phyloP scores from a whole-genome alignment of 2,329 filamentous ascomycete genomes.

The Coniochaeta sp. region DNA sequence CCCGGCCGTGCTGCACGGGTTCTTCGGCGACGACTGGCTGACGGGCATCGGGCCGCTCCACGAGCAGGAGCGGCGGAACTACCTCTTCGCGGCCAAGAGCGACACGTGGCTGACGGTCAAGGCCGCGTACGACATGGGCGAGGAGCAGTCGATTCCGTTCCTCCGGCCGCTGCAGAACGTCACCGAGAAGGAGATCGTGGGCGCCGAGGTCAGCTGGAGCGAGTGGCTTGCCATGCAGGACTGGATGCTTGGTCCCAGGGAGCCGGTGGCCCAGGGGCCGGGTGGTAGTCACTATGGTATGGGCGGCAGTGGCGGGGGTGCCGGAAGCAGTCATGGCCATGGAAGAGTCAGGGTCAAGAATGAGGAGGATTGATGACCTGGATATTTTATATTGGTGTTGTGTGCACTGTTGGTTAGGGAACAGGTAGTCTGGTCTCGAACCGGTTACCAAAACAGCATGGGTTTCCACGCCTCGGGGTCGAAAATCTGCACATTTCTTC shows the following conservation, averaged over 20 bases:
- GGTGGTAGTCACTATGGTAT: conserved; percentile 16
- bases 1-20: conserved; percentile 79
- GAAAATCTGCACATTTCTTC: neutral
- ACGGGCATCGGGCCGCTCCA: conserved; percentile 74
- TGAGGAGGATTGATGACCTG: neutral
- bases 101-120: conserved; percentile 86
- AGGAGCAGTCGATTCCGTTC: conserved; percentile 80
- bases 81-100: conserved; percentile 90
- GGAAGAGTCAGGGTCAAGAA: neutral
- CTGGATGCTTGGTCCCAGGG: conserved; percentile 90
- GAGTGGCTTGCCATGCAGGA: conserved; percentile 96
- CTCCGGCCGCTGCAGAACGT: conserved; percentile 73
- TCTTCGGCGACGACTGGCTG: conserved; percentile 92
- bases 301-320: neutral
- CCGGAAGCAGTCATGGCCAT: neutral
- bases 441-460: neutral
- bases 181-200: conserved; percentile 71
- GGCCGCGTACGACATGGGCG: conserved; percentile 79
- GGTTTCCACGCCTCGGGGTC: neutral
- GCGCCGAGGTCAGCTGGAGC: conserved; percentile 81
- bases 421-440: neutral
- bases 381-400: neutral
- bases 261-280: conserved; percentile 38
- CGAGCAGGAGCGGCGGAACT: conserved; percentile 87
- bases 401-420: neutral